phyloP scores from a whole-genome alignment of 805 yeast species.

The Pichia californica region DNA sequence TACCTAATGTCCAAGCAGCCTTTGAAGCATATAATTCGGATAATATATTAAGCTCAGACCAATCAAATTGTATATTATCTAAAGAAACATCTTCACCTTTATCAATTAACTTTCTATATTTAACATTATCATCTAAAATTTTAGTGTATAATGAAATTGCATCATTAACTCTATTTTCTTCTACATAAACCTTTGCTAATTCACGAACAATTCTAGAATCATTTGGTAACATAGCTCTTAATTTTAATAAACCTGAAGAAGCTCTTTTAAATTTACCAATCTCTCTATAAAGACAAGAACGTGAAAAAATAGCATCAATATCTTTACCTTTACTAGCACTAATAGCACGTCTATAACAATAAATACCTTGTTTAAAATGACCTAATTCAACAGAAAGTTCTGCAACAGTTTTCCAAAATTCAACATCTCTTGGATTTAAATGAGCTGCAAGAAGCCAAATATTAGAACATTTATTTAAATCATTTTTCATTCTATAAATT shows the following conservation, averaged over 20 bases:
- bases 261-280: slow-evolving; percentile 66
- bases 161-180: slow-evolving; percentile 57
- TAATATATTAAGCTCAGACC: slow-evolving; percentile 84
- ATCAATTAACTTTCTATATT: slow-evolving; percentile 27
- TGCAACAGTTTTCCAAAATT: slow-evolving; percentile 74
- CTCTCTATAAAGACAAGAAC: slow-evolving; percentile 63
- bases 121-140: slow-evolving; percentile 54
- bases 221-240: slow-evolving; percentile 50
- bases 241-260: slow-evolving; percentile 59
- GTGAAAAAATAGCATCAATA: slow-evolving; percentile 50
- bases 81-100: slow-evolving; percentile 21
- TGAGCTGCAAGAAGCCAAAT: slow-evolving; percentile 81
- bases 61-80: slow-evolving; percentile 54
- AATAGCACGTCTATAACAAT: slow-evolving; percentile 67
- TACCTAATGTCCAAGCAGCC: slow-evolving; percentile 56
- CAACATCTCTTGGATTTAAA: slow-evolving; percentile 66
- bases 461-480: slow-evolving; percentile 65
- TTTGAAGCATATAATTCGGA: slow-evolving; percentile 73
- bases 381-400: slow-evolving; percentile 58
- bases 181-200: slow-evolving; percentile 45
- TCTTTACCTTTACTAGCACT: slow-evolving; percentile 37
- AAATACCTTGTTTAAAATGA: slow-evolving; percentile 67
- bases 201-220: slow-evolving; percentile 58
- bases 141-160: slow-evolving; percentile 67
- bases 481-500: slow-evolving; percentile 63